These are phyloP conservation scores for Moesziomyces antarcticus DNA, from an alignment of 1,284 basidiomycete genomes.

Conservation along the genomic window DNA sequence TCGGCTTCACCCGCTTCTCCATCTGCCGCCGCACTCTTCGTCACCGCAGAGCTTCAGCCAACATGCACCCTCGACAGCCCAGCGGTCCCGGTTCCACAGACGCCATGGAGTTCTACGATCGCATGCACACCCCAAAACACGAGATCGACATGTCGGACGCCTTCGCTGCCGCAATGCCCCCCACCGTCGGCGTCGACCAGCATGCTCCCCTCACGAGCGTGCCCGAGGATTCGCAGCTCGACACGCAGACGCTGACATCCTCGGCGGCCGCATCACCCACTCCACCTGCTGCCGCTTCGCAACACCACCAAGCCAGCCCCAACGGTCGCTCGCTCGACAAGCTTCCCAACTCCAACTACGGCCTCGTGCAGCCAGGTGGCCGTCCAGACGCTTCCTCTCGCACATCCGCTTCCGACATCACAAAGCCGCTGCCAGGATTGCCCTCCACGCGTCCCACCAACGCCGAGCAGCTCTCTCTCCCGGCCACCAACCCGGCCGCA, in stretches of 20 bases:
- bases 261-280: constrained; percentile 11
- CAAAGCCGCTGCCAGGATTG: constrained; percentile 51
- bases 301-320: constrained; percentile 9
- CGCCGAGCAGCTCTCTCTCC: constrained; percentile 36
- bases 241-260: constrained; percentile 11
- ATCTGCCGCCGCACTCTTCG: too few relatives aligned
- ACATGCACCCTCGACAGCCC: constrained; percentile 40
- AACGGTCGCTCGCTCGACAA: constrained; percentile 20
- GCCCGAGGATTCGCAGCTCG: constrained; percentile 53
- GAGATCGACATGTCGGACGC: constrained; percentile 38
- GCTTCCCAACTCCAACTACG: constrained; percentile 25
- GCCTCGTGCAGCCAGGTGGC: constrained; percentile 43
- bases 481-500: constrained; percentile 10
- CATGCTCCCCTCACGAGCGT: constrained; percentile 46
- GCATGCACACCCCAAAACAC: constrained; percentile 48
- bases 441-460: constrained; percentile 17
- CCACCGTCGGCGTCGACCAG: constrained; percentile 14
- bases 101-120: constrained; percentile 55
- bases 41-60: neutral
- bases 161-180: constrained; percentile 13
- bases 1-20: neutral
- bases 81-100: constrained; percentile 55
- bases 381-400: constrained; percentile 21
- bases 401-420: constrained; percentile 17
- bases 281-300: constrained; percentile 7